Conservation (phyloP, 371 early-diverging fungal species). For the Mycotypha africana region DNA sequence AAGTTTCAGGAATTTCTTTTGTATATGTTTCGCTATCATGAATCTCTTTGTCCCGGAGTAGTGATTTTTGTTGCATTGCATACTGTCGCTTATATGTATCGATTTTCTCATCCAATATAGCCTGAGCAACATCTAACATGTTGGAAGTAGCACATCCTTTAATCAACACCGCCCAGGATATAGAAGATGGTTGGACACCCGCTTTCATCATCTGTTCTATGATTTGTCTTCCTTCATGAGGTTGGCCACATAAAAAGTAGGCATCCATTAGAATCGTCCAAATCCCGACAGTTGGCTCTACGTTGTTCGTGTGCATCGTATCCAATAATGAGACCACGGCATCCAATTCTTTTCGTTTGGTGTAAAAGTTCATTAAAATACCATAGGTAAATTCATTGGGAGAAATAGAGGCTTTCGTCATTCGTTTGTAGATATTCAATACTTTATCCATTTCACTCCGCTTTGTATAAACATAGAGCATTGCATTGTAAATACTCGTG, state of each 20-base stretch:
- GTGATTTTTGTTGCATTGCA: background rate
- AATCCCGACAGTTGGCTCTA: conserved; percentile 18
- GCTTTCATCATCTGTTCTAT: conserved; percentile 32
- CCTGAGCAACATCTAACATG: conserved; percentile 25
- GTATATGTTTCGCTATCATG: conserved; percentile 2
- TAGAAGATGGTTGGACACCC: conserved; percentile 18
- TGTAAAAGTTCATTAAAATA: conserved; percentile 34
- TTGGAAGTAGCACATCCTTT: conserved; percentile 16
- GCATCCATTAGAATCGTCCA: conserved; percentile 38
- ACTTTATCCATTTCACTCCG: conserved; percentile 36
- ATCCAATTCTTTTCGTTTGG: conserved; percentile 23
- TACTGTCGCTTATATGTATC: conserved; percentile 5
- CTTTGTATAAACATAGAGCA: conserved; percentile 30
- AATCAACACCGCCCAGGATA: conserved; percentile 22
- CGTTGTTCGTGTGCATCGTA: conserved; percentile 26
- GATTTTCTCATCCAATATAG: conserved; percentile 13
- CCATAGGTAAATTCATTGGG: conserved; percentile 28
- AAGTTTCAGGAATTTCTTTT: conserved; percentile 15
- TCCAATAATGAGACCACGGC: conserved; percentile 33
- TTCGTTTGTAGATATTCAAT: conserved; percentile 28
- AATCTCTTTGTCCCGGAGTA: background rate
- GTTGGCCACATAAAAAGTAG: conserved; percentile 20
- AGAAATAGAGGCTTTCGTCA: conserved; percentile 23
- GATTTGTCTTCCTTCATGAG: conserved; percentile 18
- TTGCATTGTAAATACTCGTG: conserved; percentile 22